Base-by-base conservation (phyloP, 75 land plant species). In the Pseudotsuga menziesii region DNA sequence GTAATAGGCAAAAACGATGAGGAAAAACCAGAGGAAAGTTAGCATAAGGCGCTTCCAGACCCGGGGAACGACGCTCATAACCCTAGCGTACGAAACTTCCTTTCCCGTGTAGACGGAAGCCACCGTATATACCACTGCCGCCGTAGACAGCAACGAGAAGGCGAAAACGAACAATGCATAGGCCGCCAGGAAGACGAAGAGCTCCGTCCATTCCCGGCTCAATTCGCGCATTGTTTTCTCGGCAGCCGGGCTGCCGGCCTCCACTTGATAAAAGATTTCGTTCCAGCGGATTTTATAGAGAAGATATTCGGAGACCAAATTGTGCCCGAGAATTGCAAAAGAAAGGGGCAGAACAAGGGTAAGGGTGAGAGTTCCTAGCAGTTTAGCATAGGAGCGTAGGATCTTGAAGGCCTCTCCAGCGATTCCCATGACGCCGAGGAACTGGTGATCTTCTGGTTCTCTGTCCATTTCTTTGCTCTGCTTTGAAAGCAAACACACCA, bases 371-470 rank as follows among this genome's bases (percentile, higher is more conserved):
- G 78, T 67, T 58, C 73, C 27, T 77, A 91, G 82, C 63, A 93
- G 78, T 44, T 61, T 80, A 8, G 79, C 26, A 26, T 83, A 57
- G n/a, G 82, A 62, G 25, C 36, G 56, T 19, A 89, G 20, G 73
- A 93, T 64, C 72, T 83, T 85, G 83, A n/a, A 61, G 13, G 91
- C 62, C 72, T 93, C 92, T 2, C 27, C 64, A 78, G 76, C 76
- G 26, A 93, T 81, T 27, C 87, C 94, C 8, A 75, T 62, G 56
- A 88, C 22, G 27, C 88, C 84, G 12, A 93, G 73, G 67, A 75
- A 81, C 35, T 84, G 89, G 76, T 91, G 82, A 72, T 93, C 90
- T 64, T 88, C 94, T 54, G 82, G 86, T 9, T 93, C 94, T 69
- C 77, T 76, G 27, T 85, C 87, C 89, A 88, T 85, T 39, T 11